Percentiles rank a stretch among this genome's conserved stretches.
These are phyloP conservation scores for Rhizophagus prolifer DNA, from an alignment of 192 early-diverging fungal species.

Conservation along the genomic window DNA sequence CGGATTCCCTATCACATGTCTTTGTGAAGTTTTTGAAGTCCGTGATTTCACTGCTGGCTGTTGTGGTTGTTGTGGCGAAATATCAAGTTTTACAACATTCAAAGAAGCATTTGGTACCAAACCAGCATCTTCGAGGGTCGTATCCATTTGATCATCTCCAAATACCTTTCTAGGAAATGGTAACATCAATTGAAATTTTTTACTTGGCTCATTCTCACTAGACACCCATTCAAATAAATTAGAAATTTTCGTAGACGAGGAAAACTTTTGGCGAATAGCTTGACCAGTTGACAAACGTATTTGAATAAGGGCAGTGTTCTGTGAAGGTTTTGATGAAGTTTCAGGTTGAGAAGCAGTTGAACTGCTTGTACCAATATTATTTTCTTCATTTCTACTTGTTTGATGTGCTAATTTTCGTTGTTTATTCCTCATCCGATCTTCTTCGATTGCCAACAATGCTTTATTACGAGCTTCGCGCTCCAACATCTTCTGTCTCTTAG, in stretches of 20 bases:
- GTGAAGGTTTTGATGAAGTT: neutral
- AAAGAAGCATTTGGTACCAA: neutral
- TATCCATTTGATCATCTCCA: neutral
- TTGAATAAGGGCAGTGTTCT: neutral
- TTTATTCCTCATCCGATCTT: neutral
- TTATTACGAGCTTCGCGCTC: conserved; percentile 6
- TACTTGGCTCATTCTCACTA: neutral
- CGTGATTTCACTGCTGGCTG: neutral
- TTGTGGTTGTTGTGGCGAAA: neutral
- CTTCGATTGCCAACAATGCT: conserved; percentile 8
- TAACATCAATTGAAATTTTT: neutral
- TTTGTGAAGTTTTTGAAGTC: neutral
- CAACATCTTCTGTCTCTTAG: neutral
- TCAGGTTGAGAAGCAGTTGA: neutral
- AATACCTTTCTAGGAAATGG: neutral
- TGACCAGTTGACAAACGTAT: conserved; percentile 11
- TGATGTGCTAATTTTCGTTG: neutral
- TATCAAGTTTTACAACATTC: neutral
- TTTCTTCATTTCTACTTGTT: neutral
- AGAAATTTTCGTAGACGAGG: neutral
- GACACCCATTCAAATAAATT: neutral
- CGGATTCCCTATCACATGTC: no score
- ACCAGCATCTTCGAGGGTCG: neutral
- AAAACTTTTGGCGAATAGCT: neutral
- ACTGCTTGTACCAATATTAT: neutral